Evolutionary conservation across 139 green algal species (phyloP), one percentile per base, ranked within the genome.

Genomic region (Chlamydomonas sp.): DNA sequence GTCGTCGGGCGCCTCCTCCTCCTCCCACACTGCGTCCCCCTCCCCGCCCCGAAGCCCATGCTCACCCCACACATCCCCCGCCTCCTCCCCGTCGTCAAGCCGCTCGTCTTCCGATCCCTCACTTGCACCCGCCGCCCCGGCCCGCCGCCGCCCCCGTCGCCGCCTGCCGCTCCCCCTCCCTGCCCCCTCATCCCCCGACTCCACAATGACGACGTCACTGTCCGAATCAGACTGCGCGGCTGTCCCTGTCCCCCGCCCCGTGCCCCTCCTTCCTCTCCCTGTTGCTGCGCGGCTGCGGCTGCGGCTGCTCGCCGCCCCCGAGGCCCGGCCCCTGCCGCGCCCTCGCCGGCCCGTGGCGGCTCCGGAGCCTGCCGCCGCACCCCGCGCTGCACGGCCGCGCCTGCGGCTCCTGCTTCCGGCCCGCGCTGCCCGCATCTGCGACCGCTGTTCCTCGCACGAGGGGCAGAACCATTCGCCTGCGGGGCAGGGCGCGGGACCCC

Each of bases 381-480:
- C 16, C 31, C 59, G 17, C 10, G 59, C 8, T 1, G n/a, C 74
- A 1, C 8, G n/a, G 49, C 18, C 49, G 6, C 17, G 58, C 60
- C 67, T 12, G 58, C 61, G 71, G n/a, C 78, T 12, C 10, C 7
- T 59, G 49, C 66, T 64, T 20, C 62, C 58, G 16, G 17, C 1
- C 57, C 78, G 20, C 18, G 85, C 74, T 60, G 59, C 73, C 49
- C 78, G 75, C 64, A 58, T 62, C 69, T 75, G 18, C 63, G 63
- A 7, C 61, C 63, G 75, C 62, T 79, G 67, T 63, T 85, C 10
- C 57, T 71, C 17, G 74, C 91, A 94, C 12, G 78, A 15, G 2
- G 73, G 73, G 66, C 95, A 97, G 82, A 93, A 96, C 95, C 95
- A 97, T 5, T 95, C 90, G 71, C 61, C 82, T 86, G 69, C 73